Conservation (phyloP, 2,329 filamentous ascomycete genomes). For the Cytospora mali region DNA sequence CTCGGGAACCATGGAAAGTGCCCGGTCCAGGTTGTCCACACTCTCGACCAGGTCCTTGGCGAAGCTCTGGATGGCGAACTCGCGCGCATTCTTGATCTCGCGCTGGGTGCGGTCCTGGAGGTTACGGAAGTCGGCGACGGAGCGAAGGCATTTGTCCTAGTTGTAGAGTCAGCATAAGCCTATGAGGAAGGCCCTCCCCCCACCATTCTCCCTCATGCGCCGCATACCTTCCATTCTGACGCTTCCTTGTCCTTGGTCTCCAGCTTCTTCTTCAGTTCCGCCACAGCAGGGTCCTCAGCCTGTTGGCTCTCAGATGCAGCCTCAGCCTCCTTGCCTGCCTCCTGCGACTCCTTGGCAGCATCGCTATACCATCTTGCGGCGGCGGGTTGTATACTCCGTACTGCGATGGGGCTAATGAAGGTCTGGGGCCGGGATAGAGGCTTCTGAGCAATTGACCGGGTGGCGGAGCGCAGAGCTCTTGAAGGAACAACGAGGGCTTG, state of each 20-base stretch:
- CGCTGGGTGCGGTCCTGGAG: constrained; percentile 92
- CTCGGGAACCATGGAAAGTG: constrained; percentile 74
- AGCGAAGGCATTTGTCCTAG: constrained; percentile 92
- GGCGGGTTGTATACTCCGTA: constrained; percentile 39
- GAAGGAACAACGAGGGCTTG: constrained; percentile 48
- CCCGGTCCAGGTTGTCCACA: constrained; percentile 96
- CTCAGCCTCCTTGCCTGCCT: constrained; percentile 34
- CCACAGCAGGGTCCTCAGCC: constrained; percentile 36
- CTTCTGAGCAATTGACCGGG: constrained; percentile 41
- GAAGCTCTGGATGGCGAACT: constrained; percentile 96
- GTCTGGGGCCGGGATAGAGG: constrained; percentile 43
- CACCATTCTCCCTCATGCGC: not conserved
- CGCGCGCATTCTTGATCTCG: constrained; percentile 82
- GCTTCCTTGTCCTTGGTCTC: constrained; percentile 56
- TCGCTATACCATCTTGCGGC: constrained; percentile 53
- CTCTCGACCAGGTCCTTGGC: constrained; percentile 93
- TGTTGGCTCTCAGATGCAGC: constrained; percentile 34
- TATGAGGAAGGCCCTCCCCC: not conserved
- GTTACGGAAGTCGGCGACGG: constrained; percentile 95
- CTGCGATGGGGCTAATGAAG: constrained; percentile 39
- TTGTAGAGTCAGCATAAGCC: constrained; percentile 20
- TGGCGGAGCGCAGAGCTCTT: constrained; percentile 47
- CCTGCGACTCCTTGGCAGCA: constrained; percentile 35
- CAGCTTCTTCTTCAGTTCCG: constrained; percentile 53
- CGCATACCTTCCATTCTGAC: constrained; percentile 80